Conservation (phyloP, 2,329 filamentous ascomycete species). For the Harringtonia lauricola region DNA sequence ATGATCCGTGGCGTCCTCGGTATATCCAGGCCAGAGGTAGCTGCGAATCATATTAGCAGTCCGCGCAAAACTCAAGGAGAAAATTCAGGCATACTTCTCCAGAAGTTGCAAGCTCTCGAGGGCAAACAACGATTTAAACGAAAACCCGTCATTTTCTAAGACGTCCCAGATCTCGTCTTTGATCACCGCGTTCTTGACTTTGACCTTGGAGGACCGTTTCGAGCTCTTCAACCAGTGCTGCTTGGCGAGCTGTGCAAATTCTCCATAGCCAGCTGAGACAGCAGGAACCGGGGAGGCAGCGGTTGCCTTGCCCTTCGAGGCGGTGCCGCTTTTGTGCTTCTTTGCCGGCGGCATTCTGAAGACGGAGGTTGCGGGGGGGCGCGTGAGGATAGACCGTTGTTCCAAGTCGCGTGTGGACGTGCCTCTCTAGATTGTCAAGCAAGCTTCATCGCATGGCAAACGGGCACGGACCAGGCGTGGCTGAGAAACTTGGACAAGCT, state of each 20-base stretch:
- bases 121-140: slow-evolving; percentile 64
- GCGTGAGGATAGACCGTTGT: neutral
- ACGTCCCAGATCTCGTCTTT: slow-evolving; percentile 84
- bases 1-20: slow-evolving; percentile 78
- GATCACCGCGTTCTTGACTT: slow-evolving; percentile 73
- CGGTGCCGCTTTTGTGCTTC: slow-evolving; percentile 41
- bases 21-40: slow-evolving; percentile 92
- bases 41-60: slow-evolving; percentile 26
- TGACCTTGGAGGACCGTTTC: slow-evolving; percentile 50
- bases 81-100: slow-evolving; percentile 49
- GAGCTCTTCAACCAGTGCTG: slow-evolving; percentile 70
- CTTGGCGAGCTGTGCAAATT: slow-evolving; percentile 67
- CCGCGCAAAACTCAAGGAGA: neutral
- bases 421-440: neutral
- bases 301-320: slow-evolving; percentile 26
- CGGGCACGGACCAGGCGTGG: slow-evolving; percentile 1
- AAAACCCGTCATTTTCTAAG: slow-evolving; percentile 71
- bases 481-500: neutral
- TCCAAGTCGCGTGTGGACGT: neutral
- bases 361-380: neutral
- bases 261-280: slow-evolving; percentile 59
- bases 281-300: slow-evolving; percentile 25
- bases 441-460: neutral
- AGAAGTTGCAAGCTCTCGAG: slow-evolving; percentile 86
- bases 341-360: slow-evolving; percentile 45